These are phyloP conservation scores for Alternaria sp. DNA, from an alignment of 2,329 filamentous ascomycete species.

Conservation along the genomic window DNA sequence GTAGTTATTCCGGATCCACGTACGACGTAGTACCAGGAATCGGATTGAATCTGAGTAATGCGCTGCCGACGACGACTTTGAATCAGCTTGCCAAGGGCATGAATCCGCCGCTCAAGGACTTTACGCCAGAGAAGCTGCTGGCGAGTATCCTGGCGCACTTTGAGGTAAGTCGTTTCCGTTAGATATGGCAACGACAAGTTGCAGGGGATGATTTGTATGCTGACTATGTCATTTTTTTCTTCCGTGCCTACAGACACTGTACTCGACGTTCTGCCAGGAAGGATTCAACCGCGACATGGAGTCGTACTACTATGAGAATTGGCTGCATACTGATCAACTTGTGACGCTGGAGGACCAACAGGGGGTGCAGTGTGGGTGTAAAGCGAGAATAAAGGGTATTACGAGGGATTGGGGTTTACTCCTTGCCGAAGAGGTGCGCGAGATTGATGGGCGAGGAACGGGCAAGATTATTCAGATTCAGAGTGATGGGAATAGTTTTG, in stretches of 20 bases:
- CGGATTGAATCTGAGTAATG: conserved; percentile 86
- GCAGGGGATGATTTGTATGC: too few relatives aligned
- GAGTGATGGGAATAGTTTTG: conserved; percentile 98
- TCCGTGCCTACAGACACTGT: conserved; percentile 60
- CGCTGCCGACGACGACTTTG: conserved; percentile 85
- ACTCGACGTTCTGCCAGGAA: conserved; percentile 74
- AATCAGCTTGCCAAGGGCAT: conserved; percentile 69
- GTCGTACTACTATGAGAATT: conserved; percentile 69
- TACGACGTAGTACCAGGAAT: conserved; percentile 86
- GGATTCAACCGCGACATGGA: conserved; percentile 82
- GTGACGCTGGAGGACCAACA: conserved; percentile 82
- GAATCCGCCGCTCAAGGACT: conserved; percentile 57
- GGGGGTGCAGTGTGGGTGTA: conserved; percentile 64
- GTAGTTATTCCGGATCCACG: conserved; percentile 76
- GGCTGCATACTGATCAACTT: conserved; percentile 76
- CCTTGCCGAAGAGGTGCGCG: conserved; percentile 81
- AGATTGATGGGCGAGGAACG: conserved; percentile 74
- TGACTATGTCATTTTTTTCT: too few relatives aligned
- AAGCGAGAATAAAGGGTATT: conserved; percentile 83
- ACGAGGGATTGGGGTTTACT: conserved; percentile 91
- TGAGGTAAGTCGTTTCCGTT: conserved; percentile 58
- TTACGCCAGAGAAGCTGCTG: conserved; percentile 81
- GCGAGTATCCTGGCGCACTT: conserved; percentile 81
- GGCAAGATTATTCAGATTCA: conserved; percentile 85
- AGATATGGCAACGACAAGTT: too few relatives aligned